phyloP scores from a whole-genome alignment of 768 basidiomycete genomes.

The Kwoniella mangroviensis region DNA sequence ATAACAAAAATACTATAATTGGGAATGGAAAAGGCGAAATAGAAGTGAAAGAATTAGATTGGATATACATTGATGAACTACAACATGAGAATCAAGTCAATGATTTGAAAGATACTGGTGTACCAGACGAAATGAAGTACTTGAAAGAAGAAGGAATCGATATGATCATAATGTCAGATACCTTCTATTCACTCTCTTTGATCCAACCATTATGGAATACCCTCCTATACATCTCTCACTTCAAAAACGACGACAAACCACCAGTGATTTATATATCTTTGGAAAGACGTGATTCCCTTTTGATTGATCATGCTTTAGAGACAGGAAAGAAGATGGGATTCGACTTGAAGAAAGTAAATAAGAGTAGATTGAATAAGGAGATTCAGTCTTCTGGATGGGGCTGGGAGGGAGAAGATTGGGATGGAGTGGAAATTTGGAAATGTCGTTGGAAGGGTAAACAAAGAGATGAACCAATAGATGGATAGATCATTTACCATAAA shows the following conservation, averaged over 20 bases:
- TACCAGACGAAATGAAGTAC: no score
- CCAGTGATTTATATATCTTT: conserved; percentile 70
- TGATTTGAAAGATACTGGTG: no score
- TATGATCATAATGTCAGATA: conserved; percentile 81
- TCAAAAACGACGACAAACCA: conserved; percentile 28
- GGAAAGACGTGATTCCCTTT: conserved; percentile 74
- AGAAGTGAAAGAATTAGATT: conserved; percentile 20
- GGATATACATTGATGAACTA: conserved; percentile 12
- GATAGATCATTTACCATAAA: background rate
- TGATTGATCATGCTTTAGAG: conserved; percentile 67
- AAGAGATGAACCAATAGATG: background rate
- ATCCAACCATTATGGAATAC: conserved; percentile 73
- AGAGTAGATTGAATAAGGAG: conserved; percentile 66
- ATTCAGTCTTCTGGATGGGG: conserved; percentile 65
- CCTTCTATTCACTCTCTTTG: conserved; percentile 70
- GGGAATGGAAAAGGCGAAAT: background rate
- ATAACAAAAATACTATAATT: conserved; percentile 15
- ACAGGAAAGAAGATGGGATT: conserved; percentile 67
- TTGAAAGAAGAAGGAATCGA: conserved; percentile 61
- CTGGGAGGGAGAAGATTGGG: conserved; percentile 77
- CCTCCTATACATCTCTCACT: conserved; percentile 63
- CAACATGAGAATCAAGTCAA: background rate
- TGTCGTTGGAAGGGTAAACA: conserved; percentile 9
- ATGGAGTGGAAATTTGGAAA: conserved; percentile 80
- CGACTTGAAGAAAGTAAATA: conserved; percentile 65